Conservation (phyloP, 2,329 filamentous ascomycete genomes). For the Stromatinia cepivora region DNA sequence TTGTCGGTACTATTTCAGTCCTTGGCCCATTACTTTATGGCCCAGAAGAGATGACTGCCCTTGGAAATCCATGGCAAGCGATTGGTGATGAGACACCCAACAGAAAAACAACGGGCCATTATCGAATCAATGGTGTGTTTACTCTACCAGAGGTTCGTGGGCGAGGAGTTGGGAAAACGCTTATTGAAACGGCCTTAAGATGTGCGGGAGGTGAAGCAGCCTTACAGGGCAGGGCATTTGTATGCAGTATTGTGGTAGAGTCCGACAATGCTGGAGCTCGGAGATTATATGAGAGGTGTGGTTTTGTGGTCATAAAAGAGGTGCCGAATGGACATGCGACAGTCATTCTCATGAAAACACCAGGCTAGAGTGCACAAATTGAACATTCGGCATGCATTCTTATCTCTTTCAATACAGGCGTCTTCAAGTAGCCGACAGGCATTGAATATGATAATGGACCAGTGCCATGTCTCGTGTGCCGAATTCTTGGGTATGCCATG, state of each 20-base stretch:
- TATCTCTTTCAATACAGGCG: not conserved
- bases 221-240: constrained; percentile 32
- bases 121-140: constrained; percentile 44
- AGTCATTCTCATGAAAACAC: constrained; percentile 29
- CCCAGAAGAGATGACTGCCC: constrained; percentile 21
- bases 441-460: not conserved
- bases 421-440: not conserved
- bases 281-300: constrained; percentile 43
- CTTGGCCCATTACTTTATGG: constrained; percentile 39
- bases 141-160: constrained; percentile 43
- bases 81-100: constrained; percentile 5
- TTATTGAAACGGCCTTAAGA: constrained; percentile 40
- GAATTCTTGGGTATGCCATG: not conserved
- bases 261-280: constrained; percentile 41
- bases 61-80: constrained; percentile 30
- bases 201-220: constrained; percentile 36
- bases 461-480: too few relatives aligned
- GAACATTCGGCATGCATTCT: not conserved
- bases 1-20: constrained; percentile 42
- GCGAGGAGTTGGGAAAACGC: constrained; percentile 41
- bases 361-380: not conserved
- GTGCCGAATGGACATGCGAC: constrained; percentile 23
- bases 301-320: constrained; percentile 38
- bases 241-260: constrained; percentile 42
- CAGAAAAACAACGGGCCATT: constrained; percentile 32